Percentiles rank a stretch among this genome's conserved stretches.
Evolutionary conservation across 768 basidiomycete species (phyloP).

Genomic region (Saitozyma sp.): DNA sequence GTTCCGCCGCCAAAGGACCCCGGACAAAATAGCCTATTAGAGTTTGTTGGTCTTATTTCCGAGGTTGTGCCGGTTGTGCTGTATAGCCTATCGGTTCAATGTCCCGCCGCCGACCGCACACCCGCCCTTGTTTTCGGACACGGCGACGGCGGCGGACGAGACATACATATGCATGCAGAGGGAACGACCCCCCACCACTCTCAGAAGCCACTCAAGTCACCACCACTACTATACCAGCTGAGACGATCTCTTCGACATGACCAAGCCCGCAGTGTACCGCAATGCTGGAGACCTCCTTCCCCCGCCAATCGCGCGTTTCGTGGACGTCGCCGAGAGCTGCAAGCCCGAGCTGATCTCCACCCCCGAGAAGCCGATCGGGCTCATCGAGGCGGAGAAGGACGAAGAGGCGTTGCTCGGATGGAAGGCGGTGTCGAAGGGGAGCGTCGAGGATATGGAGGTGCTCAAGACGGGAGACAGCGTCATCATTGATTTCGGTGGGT

Average conservation of each 20-base stretch:
- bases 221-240: no score
- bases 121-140: no score
- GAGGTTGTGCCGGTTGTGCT: no score
- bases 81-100: no score
- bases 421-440: slow-evolving; percentile 7
- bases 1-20: no score
- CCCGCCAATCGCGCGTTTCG: slow-evolving; percentile 7
- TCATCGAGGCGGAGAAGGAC: slow-evolving; percentile 18
- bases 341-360: slow-evolving; percentile 17
- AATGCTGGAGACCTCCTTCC: not conserved
- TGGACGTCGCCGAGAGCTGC: slow-evolving; percentile 13
- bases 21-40: no score
- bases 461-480: slow-evolving; percentile 16
- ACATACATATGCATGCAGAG: no score
- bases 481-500: slow-evolving; percentile 28
- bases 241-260: not conserved
- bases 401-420: slow-evolving; percentile 19
- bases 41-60: no score
- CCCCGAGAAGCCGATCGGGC: not conserved
- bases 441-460: slow-evolving; percentile 8
- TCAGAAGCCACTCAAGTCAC: no score
- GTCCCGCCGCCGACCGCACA: no score
- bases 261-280: not conserved
- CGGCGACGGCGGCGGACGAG: no score
- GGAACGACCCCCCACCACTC: no score